Evolutionary conservation across 371 early-diverging fungal species (phyloP), one percentile per base, ranked within the genome.

Genomic region (Quaeritorhiza haematococci): DNA sequence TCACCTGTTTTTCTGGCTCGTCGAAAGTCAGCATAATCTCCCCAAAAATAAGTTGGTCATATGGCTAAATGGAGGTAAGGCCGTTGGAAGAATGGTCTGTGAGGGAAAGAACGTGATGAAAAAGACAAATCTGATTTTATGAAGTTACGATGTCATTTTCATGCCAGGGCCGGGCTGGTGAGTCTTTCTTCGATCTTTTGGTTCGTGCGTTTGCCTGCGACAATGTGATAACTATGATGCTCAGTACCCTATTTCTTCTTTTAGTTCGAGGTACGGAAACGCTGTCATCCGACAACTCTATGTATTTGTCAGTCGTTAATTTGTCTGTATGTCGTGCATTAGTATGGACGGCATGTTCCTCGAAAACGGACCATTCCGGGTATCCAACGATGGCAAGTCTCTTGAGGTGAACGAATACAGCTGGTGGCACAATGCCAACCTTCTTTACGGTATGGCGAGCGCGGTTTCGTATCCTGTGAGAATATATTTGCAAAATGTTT

Each of bases 291-390:
- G 42, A 6, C n/a, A 23, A 33, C 42, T 46, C 27, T 19, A 27
- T 13, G n/a, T 33, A 17, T 29, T 44, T 32, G 23, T 29, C 24
- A 24, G 32, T 15, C 8, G 45, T 33, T 29, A 27, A 46, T 43
- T 23, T 3, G 33, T 8, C 13, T 21, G 33, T 44, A 13, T 29
- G 7, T 38, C 45, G 50, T 50, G 58, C 53, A 71, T 64, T 52
- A 90, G 90, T 61, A 85, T 90, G 79, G 91, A 90, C 68, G 93
- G 93, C 28, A 64, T 90, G 58, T 86, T 92, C 67, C 69, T 93
- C 42, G 93, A 92, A 62, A 84, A 84, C 55, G 93, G 92, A n/a
- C 90, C 90, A 10, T 82, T 80, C 51, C 76, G 81, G 35, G 78
- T 84, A 5, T 68, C 69, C 13, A 46, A 59, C 23, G 67, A 85